Evolutionary conservation across 169 alveolate species (phyloP).

Genomic region (Plasmodium coatneyi): DNA sequence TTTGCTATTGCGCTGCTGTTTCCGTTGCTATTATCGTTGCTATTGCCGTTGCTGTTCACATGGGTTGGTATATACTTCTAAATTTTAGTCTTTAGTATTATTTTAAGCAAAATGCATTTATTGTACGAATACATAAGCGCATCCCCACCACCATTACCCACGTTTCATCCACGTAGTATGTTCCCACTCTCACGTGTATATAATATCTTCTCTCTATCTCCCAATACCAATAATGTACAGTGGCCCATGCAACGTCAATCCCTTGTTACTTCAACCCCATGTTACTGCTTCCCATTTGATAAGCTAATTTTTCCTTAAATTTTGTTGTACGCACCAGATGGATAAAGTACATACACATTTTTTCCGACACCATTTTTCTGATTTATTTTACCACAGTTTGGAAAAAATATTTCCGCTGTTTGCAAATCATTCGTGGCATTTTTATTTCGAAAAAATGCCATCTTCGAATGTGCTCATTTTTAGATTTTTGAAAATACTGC

Average conservation of each 20-base stretch:
- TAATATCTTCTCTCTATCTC: neutral
- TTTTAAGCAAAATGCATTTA: conserved; percentile 19
- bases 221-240: neutral
- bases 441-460: neutral
- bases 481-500: neutral
- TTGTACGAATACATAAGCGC: conserved; percentile 32
- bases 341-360: neutral
- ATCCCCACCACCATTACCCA: neutral
- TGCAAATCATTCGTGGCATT: conserved; percentile 6
- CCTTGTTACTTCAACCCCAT: neutral
- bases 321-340: neutral
- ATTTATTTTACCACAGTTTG: neutral
- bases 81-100: conserved; percentile 27
- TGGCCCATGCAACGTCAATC: neutral
- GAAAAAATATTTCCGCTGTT: neutral
- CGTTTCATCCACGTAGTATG: neutral
- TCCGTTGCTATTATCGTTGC: neutral
- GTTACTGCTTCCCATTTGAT: neutral
- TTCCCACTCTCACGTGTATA: neutral
- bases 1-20: neutral
- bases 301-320: neutral
- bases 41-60: conserved; percentile 1
- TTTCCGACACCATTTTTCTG: neutral
- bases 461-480: neutral
- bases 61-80: conserved; percentile 24